Conservation (phyloP, 768 basidiomycete species). For the Tylopilus intermedius region DNA sequence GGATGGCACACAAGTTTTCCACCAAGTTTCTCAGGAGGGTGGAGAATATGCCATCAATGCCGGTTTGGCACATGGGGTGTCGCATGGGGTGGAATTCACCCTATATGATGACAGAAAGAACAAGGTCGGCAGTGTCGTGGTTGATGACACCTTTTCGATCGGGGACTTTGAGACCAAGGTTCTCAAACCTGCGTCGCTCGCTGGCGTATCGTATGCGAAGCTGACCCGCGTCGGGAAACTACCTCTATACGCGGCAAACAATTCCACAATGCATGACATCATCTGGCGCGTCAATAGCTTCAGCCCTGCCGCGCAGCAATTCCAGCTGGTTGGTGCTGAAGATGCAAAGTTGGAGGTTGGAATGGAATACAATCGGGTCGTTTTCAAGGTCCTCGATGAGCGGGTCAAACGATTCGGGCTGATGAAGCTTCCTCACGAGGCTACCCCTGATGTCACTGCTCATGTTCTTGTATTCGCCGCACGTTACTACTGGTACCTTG, state of each 20-base stretch:
- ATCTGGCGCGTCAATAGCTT: background rate
- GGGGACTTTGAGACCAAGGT: conserved; percentile 13
- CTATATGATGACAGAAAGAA: conserved; percentile 13
- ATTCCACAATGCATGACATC: background rate
- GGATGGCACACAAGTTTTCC: conserved; percentile 6
- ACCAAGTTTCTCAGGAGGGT: background rate
- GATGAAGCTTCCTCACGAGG: background rate
- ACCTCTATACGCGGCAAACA: background rate
- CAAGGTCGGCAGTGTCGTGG: background rate
- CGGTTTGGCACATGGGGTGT: conserved; percentile 27
- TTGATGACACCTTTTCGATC: conserved; percentile 8
- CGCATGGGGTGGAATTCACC: conserved; percentile 13
- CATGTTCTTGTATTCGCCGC: conserved; percentile 10
- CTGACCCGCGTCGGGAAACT: background rate
- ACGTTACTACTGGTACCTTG: conserved; percentile 20
- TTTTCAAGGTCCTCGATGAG: conserved; percentile 8
- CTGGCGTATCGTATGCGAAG: conserved; percentile 1
- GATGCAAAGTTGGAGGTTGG: conserved; percentile 1
- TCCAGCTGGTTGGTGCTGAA: background rate
- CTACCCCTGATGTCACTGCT: background rate
- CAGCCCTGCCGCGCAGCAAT: background rate
- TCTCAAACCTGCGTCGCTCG: background rate
- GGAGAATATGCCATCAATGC: conserved; percentile 20
- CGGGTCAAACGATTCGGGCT: conserved; percentile 2
- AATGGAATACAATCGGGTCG: background rate